These are phyloP conservation scores for Aegilops tauschii DNA, from an alignment of 176 grass and related monocot species.

Conservation along the genomic window DNA sequence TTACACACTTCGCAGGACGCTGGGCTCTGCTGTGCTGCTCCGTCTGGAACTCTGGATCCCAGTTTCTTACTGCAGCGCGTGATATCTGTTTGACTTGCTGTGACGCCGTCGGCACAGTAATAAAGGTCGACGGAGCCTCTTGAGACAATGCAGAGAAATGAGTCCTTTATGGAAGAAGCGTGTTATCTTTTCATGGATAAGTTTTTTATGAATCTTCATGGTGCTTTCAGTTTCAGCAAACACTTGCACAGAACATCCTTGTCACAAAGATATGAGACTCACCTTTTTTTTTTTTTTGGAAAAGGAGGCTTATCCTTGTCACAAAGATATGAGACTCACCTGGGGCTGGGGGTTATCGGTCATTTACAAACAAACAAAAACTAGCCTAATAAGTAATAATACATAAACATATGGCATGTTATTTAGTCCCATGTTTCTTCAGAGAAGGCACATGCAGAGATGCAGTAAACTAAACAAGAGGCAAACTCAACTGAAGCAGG, in stretches of 20 bases:
- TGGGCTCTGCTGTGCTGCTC: slow-evolving; percentile 14
- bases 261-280: background rate
- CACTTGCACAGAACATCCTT: background rate
- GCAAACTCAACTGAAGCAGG: background rate
- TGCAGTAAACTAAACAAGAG: background rate
- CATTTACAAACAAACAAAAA: slow-evolving; percentile 20
- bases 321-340: background rate
- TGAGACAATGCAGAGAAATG: background rate
- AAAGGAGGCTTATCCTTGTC: background rate
- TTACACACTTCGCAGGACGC: background rate
- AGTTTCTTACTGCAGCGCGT: slow-evolving; percentile 9
- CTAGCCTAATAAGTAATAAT: background rate
- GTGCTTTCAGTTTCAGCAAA: background rate
- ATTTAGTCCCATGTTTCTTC: background rate
- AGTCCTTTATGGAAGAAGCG: background rate
- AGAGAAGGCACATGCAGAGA: background rate
- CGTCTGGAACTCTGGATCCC: slow-evolving; percentile 23
- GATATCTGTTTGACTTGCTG: slow-evolving; percentile 24
- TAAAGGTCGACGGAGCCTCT: background rate
- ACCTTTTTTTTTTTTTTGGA: background rate
- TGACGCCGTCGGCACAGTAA: background rate
- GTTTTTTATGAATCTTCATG: background rate
- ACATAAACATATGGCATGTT: background rate
- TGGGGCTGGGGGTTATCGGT: background rate
- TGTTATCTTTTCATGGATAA: background rate